Evolutionary conservation across 306 rosid species (phyloP), one percentile per base, ranked within the genome.

Genomic region (Sesbania bispinosa): DNA sequence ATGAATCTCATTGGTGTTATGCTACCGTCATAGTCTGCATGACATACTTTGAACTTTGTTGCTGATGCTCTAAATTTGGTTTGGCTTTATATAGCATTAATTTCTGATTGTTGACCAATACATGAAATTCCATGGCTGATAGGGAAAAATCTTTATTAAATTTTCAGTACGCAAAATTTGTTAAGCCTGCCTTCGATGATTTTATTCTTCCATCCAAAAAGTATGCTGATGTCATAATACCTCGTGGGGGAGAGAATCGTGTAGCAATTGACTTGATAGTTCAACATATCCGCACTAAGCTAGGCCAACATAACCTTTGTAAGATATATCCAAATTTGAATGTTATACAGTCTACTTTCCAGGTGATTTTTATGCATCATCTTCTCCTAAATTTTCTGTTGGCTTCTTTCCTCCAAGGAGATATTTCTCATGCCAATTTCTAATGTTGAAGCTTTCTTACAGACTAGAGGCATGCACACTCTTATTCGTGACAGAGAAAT

Each of bases 381-480:
- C 43, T 18, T 64, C 39, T 60, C 38, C 27, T 19, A 27, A 54
- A 16, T 27, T 47, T 45, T 67, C 5, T 41, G 7, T 67, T 50
- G 45, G 6, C 33, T 62, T 68, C 59, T 38, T 39, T 33, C 42
- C 35, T 67, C 69, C 45, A 7, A 9, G 38, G 60, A 73, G 61
- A 52, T 65, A 43, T 67, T 52, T 26, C 50, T 30, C 35, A 36
- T 41, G 45, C 14, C 45, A 38, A 64, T 65, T 69, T 74, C 43
- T 74, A 19, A 48, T 63, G 19, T 64, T 69, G 70, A 59, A 66
- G 50, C 45, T 57, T 50, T 78, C 75, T 78, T 73, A 30, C 92
- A 93, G 98, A 87, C 86, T 41, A 83, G 97, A 79, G 98, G 98
- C 71, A 90, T 90, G 97, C 98, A 90, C 82, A 90, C 97, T 48